phyloP scores from a whole-genome alignment of 352 stramenopile species.

The Thraustochytrium sp. region DNA sequence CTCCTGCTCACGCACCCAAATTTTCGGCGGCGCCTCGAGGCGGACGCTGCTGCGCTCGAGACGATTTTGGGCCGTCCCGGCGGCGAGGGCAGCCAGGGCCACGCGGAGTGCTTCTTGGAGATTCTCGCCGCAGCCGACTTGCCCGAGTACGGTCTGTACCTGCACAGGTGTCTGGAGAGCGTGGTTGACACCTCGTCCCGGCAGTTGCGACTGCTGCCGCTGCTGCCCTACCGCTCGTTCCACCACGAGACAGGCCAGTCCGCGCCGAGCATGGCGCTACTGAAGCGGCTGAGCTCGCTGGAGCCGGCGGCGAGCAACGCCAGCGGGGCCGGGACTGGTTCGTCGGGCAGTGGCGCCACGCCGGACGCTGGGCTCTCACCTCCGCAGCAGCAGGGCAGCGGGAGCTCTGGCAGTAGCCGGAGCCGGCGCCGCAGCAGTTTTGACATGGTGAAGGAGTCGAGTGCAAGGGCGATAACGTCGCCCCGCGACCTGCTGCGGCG shows the following conservation, averaged over 20 bases:
- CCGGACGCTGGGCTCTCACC: no score
- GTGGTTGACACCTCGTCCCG: background rate
- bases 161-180: background rate
- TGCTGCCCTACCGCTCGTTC: slow-evolving; percentile 36
- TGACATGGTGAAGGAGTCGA: background rate
- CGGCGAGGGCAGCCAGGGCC: background rate
- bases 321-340: no score
- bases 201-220: background rate
- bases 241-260: background rate
- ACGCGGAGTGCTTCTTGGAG: background rate
- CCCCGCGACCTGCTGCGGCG: background rate
- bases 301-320: background rate
- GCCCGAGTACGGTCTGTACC: background rate
- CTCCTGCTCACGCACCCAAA: background rate
- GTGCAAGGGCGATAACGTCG: background rate
- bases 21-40: background rate
- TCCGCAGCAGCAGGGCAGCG: no score
- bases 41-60: background rate
- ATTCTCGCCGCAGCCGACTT: background rate
- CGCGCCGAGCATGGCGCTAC: background rate
- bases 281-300: background rate
- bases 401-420: no score
- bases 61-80: background rate
- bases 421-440: no score
- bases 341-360: no score